A percentile compares a stretch with the other conserved stretches of the same genome.
phyloP scores from a whole-genome alignment of 2,329 filamentous ascomycete genomes.

The Penicillium sp. region DNA sequence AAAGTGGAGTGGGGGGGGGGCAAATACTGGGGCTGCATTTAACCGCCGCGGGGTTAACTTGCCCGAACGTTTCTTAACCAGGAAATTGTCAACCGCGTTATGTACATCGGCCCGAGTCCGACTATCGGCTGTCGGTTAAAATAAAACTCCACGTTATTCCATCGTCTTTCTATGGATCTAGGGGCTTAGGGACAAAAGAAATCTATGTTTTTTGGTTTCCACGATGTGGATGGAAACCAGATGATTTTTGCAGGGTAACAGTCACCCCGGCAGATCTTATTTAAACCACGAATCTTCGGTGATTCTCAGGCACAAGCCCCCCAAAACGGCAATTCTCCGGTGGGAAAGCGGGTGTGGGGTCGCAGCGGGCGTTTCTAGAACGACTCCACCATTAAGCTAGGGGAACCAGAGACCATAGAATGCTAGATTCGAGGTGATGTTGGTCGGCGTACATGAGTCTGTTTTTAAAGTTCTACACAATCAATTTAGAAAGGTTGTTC shows the following conservation, averaged over 20 bases:
- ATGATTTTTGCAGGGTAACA: not conserved
- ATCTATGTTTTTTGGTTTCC: not conserved
- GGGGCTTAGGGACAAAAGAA: not conserved
- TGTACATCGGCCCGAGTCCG: conserved; percentile 17
- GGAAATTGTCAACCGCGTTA: conserved; percentile 3
- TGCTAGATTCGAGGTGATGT: too few species aligned
- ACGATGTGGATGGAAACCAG: not conserved
- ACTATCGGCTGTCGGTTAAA: conserved; percentile 23
- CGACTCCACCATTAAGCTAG: not conserved
- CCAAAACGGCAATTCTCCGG: not conserved
- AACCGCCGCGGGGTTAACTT: conserved; percentile 16
- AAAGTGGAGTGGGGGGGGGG: too few species aligned
- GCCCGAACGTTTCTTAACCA: conserved; percentile 2
- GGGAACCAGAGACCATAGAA: too few species aligned
- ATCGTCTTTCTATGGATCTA: not conserved
- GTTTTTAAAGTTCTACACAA: too few species aligned
- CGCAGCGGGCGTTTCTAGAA: not conserved
- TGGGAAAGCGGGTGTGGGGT: not conserved
- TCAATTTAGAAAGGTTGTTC: too few species aligned
- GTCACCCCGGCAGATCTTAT: not conserved
- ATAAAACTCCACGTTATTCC: not conserved
- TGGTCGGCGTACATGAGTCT: too few species aligned
- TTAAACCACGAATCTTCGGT: not conserved
- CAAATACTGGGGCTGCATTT: not conserved
- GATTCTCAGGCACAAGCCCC: not conserved